Evolutionary conservation across 352 stramenopile species (phyloP).

Genomic region (Globisporangium spinosum): DNA sequence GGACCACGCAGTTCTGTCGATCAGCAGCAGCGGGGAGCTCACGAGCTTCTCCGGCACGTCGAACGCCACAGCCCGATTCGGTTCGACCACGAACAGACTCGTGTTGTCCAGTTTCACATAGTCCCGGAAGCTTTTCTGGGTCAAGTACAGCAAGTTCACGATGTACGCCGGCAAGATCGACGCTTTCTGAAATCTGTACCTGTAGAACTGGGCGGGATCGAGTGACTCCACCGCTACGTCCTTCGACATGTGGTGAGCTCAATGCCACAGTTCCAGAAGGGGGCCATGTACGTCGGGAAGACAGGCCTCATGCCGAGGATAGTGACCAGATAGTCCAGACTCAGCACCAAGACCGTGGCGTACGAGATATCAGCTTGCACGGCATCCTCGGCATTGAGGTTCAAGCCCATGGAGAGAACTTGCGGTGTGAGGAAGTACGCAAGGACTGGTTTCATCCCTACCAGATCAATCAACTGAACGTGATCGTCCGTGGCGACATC

Average conservation of each 20-base stretch:
- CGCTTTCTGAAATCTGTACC: conserved; percentile 22
- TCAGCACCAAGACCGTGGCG: conserved; percentile 26
- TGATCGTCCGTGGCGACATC: conserved; percentile 19
- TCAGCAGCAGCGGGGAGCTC: conserved; percentile 23
- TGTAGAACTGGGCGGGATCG: conserved; percentile 20
- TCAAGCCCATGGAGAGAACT: conserved; percentile 32
- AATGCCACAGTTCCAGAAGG: conserved; percentile 46
- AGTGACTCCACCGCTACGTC: conserved; percentile 23
- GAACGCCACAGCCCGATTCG: conserved; percentile 20
- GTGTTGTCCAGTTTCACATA: conserved; percentile 42
- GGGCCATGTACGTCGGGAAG: conserved; percentile 31
- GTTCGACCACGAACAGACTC: conserved; percentile 31
- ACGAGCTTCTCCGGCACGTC: conserved; percentile 30
- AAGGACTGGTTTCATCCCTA: conserved; percentile 24
- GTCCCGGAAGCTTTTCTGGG: conserved; percentile 33
- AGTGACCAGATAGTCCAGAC: conserved; percentile 32
- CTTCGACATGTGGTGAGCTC: conserved; percentile 39
- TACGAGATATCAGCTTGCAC: conserved; percentile 42
- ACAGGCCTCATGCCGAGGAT: conserved; percentile 31
- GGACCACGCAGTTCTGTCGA: conserved; percentile 34
- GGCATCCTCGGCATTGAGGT: conserved; percentile 34
- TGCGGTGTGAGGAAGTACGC: conserved; percentile 26
- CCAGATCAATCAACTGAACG: conserved; percentile 28
- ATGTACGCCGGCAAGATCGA: conserved; percentile 26
- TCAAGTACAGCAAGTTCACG: conserved; percentile 42